Conservation (phyloP, 2,329 filamentous ascomycete species). For the Penicillium freii region DNA sequence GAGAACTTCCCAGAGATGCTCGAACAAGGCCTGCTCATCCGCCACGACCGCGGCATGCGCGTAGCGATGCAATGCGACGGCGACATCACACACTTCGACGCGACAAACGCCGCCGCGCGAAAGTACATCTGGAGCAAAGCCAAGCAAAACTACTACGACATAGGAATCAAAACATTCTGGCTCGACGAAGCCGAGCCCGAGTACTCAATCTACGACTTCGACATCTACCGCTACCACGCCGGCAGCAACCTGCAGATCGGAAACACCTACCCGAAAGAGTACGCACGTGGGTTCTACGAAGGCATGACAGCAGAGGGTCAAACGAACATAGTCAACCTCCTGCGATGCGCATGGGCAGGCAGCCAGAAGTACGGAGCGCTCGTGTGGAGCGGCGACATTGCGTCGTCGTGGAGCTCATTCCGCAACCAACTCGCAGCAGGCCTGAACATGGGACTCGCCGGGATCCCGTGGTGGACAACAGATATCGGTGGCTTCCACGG, state of each 20-base stretch:
- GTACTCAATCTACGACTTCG: conserved; percentile 64
- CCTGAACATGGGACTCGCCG: conserved; percentile 63
- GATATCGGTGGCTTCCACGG: conserved; percentile 70
- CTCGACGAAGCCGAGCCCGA: conserved; percentile 69
- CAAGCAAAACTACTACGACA: conserved; percentile 60
- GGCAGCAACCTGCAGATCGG: conserved; percentile 57
- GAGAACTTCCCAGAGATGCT: conserved; percentile 64
- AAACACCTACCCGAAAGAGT: conserved; percentile 60
- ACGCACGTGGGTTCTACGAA: conserved; percentile 60
- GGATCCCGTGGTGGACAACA: conserved; percentile 68
- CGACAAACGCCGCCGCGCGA: conserved; percentile 60
- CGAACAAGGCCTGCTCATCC: conserved; percentile 59
- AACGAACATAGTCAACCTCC: conserved; percentile 58
- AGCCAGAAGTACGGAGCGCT: conserved; percentile 64
- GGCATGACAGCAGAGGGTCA: conserved; percentile 56
- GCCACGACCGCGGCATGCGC: conserved; percentile 59
- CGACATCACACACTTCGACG: conserved; percentile 61
- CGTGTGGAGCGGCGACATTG: conserved; percentile 67
- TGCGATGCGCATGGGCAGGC: conserved; percentile 57
- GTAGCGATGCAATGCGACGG: conserved; percentile 60
- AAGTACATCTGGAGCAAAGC: conserved; percentile 59
- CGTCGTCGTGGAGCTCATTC: conserved; percentile 60
- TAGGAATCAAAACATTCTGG: conserved; percentile 66
- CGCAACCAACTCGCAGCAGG: conserved; percentile 62
- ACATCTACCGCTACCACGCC: conserved; percentile 61